Percentiles rank a stretch among this genome's conserved stretches.
Conservation (phyloP, 2,329 filamentous ascomycete species). For the Ophiocordyceps robertsii region DNA sequence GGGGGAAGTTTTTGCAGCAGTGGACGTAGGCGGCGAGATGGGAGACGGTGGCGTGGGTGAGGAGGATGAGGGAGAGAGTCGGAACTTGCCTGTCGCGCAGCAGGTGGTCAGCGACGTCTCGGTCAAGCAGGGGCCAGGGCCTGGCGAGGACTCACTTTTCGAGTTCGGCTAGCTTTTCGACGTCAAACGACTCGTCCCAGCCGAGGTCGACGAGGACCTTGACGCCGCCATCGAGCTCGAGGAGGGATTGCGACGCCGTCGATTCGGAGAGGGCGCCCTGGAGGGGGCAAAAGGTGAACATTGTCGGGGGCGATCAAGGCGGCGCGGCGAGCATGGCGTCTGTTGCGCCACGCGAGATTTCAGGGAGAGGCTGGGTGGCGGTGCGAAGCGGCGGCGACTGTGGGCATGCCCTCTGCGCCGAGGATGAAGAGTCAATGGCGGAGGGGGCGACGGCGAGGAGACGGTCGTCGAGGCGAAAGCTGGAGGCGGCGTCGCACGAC, state of each 20-base stretch:
- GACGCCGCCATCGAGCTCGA: constrained; percentile 92
- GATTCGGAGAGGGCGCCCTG: constrained; percentile 84
- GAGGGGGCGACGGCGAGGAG: too few relatives aligned
- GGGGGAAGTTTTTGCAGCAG: constrained; percentile 90
- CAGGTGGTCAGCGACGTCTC: neutral
- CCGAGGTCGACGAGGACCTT: constrained; percentile 91
- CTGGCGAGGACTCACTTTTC: constrained; percentile 54
- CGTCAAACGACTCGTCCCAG: constrained; percentile 88
- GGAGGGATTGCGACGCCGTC: constrained; percentile 79
- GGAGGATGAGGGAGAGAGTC: constrained; percentile 81
- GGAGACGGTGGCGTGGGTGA: constrained; percentile 84
- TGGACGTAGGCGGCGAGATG: constrained; percentile 91
- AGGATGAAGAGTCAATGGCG: too few relatives aligned
- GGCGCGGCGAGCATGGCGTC: neutral
- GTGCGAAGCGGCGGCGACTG: too few relatives aligned
- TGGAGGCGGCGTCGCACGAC: too few relatives aligned
- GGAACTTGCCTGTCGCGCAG: constrained; percentile 57
- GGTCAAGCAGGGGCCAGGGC: neutral
- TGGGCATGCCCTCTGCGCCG: too few relatives aligned
- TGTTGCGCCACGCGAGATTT: neutral
- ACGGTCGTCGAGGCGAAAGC: too few relatives aligned
- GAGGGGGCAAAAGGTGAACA: constrained; percentile 94
- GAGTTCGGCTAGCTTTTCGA: constrained; percentile 67
- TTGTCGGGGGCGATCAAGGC: constrained; percentile 22
- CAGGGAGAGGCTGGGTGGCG: too few relatives aligned